These are phyloP conservation scores for Alternaria triticina DNA, from an alignment of 2,329 filamentous ascomycete species.

Conservation along the genomic window DNA sequence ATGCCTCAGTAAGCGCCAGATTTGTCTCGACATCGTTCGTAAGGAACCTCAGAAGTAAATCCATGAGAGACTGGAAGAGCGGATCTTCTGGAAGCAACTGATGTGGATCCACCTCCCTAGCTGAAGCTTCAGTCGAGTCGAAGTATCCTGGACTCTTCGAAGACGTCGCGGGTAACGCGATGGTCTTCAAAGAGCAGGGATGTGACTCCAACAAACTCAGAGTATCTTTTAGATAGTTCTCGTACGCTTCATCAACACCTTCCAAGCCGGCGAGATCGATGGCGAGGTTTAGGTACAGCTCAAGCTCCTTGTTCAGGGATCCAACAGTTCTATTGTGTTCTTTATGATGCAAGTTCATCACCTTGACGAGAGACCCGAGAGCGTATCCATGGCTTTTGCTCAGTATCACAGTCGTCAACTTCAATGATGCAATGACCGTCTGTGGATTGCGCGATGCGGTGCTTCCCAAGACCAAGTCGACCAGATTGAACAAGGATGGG, in stretches of 20 bases:
- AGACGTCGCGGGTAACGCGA: constrained; percentile 67
- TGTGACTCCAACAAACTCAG: constrained; percentile 73
- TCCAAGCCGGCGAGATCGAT: constrained; percentile 71
- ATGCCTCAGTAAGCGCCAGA: constrained; percentile 80
- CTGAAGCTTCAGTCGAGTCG: constrained; percentile 51
- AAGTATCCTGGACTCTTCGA: constrained; percentile 61
- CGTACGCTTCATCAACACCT: constrained; percentile 76
- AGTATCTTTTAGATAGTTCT: constrained; percentile 73
- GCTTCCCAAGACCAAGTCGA: constrained; percentile 87
- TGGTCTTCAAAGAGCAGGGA: constrained; percentile 72
- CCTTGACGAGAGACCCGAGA: constrained; percentile 75
- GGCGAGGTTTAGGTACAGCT: constrained; percentile 72
- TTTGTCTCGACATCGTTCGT: constrained; percentile 92
- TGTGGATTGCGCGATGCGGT: constrained; percentile 84
- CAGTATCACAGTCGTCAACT: constrained; percentile 84
- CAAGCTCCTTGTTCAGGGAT: constrained; percentile 76
- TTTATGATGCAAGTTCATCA: constrained; percentile 63
- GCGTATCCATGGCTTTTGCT: constrained; percentile 89
- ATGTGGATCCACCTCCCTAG: constrained; percentile 68
- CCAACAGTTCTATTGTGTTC: constrained; percentile 70
- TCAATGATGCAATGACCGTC: constrained; percentile 87
- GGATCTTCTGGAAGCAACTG: constrained; percentile 66
- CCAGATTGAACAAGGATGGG: constrained; percentile 88
- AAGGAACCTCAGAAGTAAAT: constrained; percentile 78
- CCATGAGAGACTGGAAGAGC: constrained; percentile 59